These are phyloP conservation scores for Solanum appendiculatum DNA, from an alignment of 257 asterid species.

Conservation along the genomic window DNA sequence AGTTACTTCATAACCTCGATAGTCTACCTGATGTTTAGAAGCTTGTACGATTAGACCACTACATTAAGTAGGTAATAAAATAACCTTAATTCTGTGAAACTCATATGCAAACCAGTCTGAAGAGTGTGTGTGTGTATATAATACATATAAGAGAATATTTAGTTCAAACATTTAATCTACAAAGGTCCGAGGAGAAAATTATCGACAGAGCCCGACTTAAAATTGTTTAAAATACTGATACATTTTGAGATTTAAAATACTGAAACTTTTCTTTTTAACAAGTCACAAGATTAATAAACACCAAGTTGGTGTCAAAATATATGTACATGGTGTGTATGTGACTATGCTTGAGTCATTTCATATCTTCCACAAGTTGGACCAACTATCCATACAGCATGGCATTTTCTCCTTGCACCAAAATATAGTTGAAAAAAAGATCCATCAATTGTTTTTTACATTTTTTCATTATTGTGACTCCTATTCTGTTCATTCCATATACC, in stretches of 20 bases:
- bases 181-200: neutral
- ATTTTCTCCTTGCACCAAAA: neutral
- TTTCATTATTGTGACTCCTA: neutral
- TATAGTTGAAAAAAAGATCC: neutral
- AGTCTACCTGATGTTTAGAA: slow-evolving; percentile 66
- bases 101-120: neutral
- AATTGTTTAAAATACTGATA: neutral
- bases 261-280: neutral
- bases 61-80: neutral
- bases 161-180: neutral
- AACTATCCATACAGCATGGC: neutral
- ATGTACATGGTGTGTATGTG: neutral
- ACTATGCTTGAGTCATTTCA: neutral
- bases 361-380: neutral
- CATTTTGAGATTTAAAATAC: neutral
- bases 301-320: neutral
- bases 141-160: neutral
- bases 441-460: neutral
- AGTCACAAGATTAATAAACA: neutral
- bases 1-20: slow-evolving; percentile 96
- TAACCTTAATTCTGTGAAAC: neutral
- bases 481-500: neutral
- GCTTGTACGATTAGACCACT: slow-evolving; percentile 14
- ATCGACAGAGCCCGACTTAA: neutral
- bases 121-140: neutral